Base-by-base conservation (phyloP, 768 basidiomycete species). In the Cubamyces sp. region DNA sequence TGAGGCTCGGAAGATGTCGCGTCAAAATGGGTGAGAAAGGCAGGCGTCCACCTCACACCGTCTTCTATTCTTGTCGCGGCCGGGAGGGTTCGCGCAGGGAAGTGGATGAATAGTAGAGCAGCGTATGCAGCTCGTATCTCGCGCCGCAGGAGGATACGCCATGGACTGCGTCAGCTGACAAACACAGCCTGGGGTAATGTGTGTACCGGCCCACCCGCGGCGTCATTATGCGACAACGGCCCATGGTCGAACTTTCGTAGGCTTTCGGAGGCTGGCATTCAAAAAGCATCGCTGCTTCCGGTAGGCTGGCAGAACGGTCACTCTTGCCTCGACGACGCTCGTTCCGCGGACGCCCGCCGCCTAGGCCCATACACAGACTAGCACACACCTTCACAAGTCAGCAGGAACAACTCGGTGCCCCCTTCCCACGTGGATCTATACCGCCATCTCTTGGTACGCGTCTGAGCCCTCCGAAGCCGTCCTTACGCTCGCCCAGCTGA, bases 391-490 rank as follows among this genome's bases (percentile, higher is more conserved):
- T 49, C 58, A 15, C 39, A 25, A 55, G 62, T 64, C 62, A 64
- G 59, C 63, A 64, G 63, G 63, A 64, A 64, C 58, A 64, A 60
- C 48, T 64, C 63, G 57, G 63, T 55, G 54, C 58, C 48, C 49
- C 59, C 42, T 57, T 60, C 58, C 63, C 63, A 64, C 63, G 63
- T 58, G 57, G 46, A 48, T 28, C 52, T 43, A 25, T 47, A 34
- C 49, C 41, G 3, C 54, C 56, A 46, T 47, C 23, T 40, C 50
- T 50, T 26, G 41, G 51, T 46, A 21, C 49, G 48, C 49, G 41
- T 34, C 42, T 43, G 37, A 25, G n/a, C 46, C 26, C 25, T 43
- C 60, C 60, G 53, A 54, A 28, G 48, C 54, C 37, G 45, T 48
- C 53, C 53, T 49, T 54, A 46, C 60, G 45, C 60, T 41, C 46